Percentiles rank a stretch among this genome's conserved stretches.
Evolutionary conservation across 1,284 basidiomycete species (phyloP).

Genomic region (Singerocomus inundabilis): DNA sequence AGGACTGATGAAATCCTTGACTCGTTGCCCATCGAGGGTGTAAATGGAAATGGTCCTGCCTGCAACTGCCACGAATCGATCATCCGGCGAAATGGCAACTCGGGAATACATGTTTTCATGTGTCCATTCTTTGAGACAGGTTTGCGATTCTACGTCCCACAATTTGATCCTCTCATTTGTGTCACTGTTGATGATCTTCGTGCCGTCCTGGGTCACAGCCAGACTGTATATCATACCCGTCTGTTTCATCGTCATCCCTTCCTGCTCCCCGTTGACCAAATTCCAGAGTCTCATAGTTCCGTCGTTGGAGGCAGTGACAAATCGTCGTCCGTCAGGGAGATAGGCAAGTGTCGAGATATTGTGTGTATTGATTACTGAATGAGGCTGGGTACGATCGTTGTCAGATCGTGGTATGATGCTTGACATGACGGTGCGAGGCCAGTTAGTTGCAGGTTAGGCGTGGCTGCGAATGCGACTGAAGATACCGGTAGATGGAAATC

Average conservation of each 20-base stretch:
- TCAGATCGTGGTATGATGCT: not conserved
- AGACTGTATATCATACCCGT: rapidly evolving
- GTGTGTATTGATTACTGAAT: not conserved
- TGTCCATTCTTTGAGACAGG: not conserved
- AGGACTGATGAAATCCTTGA: not conserved
- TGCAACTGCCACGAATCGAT: not conserved
- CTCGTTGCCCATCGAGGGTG: not conserved
- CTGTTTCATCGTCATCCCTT: not conserved
- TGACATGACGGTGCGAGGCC: too few species aligned
- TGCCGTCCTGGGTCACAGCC: conserved; percentile 4
- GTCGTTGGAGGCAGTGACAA: not conserved
- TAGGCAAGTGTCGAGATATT: not conserved
- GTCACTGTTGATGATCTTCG: not conserved
- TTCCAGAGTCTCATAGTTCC: not conserved
- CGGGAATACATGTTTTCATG: too few species aligned
- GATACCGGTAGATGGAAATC: too few species aligned
- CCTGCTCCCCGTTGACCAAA: not conserved
- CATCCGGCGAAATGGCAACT: conserved; percentile 4
- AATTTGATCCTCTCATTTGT: not conserved
- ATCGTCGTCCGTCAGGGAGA: not conserved
- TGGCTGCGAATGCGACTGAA: too few species aligned
- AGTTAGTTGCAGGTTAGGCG: too few species aligned
- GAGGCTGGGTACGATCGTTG: not conserved
- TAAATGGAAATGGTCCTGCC: rapidly evolving
- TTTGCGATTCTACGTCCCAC: too few species aligned